Conservation (phyloP, 345 rosid genomes). For the Aegle marmelos region DNA sequence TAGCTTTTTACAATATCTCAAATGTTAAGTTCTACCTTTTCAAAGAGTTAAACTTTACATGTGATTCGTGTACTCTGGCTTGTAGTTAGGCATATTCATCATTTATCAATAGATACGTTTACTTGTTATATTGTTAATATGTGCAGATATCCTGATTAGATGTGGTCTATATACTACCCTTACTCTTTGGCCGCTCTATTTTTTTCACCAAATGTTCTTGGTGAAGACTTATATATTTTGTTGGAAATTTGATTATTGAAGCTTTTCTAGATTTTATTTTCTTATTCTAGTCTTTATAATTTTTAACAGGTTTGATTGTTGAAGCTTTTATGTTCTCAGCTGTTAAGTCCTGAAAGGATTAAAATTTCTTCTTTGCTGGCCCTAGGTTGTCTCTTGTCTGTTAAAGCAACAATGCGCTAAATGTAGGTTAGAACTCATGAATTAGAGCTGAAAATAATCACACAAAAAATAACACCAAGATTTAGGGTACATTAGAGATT, state of each 20-base stretch:
- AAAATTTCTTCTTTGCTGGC: background rate
- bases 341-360: background rate
- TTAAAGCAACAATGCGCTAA: background rate
- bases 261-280: background rate
- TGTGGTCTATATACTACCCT: background rate
- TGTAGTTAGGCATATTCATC: background rate
- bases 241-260: background rate
- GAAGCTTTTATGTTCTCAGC: background rate
- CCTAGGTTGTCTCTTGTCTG: background rate
- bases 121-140: background rate
- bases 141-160: background rate
- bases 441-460: background rate
- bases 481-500: background rate
- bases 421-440: background rate
- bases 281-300: background rate
- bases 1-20: too few species aligned
- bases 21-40: background rate
- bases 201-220: background rate
- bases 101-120: background rate
- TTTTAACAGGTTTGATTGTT: too few species aligned
- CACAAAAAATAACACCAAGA: background rate
- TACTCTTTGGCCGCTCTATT: background rate
- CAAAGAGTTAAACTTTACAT: background rate
- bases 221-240: background rate
- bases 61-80: background rate